These are phyloP conservation scores for Eucalyptus shirleyi DNA, from an alignment of 345 rosid genomes.

Conservation along the genomic window DNA sequence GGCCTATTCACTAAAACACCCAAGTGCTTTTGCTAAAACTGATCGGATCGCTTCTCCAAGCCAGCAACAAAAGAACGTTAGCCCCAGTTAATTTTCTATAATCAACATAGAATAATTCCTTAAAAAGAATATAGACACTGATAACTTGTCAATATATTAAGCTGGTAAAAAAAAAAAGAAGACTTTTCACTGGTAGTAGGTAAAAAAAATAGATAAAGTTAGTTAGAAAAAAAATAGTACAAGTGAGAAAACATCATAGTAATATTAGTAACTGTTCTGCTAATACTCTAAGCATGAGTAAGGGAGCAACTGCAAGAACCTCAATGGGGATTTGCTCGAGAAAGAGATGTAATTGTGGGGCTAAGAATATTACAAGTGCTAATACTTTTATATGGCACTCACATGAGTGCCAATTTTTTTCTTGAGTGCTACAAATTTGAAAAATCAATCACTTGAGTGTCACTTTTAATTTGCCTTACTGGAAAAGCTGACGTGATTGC, in stretches of 20 bases:
- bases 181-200: not conserved
- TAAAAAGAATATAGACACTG: not conserved
- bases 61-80: not conserved
- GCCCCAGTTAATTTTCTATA: not conserved
- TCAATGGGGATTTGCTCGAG: not conserved
- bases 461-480: too few relatives aligned
- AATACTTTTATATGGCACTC: too few relatives aligned
- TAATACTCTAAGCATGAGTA: not conserved
- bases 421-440: too few relatives aligned
- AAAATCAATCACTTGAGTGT: too few relatives aligned
- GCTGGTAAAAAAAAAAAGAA: not conserved
- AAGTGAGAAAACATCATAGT: not conserved
- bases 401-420: too few relatives aligned
- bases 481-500: fast-evolving
- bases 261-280: not conserved
- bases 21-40: not conserved
- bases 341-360: not conserved
- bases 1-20: not conserved
- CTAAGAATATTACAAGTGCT: too few relatives aligned
- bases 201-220: not conserved
- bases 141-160: not conserved
- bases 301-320: not conserved
- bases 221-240: not conserved
- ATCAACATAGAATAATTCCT: not conserved
- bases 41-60: not conserved